These are phyloP conservation scores for Lasiosphaeriaceae sp. DNA, from an alignment of 495 filamentous ascomycete species.

Conservation along the genomic window DNA sequence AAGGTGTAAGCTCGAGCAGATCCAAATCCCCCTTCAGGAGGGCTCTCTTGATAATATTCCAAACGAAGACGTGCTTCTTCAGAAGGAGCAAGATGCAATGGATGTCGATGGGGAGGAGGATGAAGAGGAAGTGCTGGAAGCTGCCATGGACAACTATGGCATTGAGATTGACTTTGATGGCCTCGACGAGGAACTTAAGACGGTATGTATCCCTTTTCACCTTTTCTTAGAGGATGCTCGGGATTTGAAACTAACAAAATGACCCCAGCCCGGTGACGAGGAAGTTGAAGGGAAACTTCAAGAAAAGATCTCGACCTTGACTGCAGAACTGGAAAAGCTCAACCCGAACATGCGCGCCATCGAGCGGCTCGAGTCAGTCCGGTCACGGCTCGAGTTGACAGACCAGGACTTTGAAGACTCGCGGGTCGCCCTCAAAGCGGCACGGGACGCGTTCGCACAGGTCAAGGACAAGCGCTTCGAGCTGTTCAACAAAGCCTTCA, in stretches of 20 bases:
- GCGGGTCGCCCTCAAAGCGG: slow-evolving; percentile 62
- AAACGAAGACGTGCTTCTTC: slow-evolving; percentile 70
- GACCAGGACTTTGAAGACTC: slow-evolving; percentile 88
- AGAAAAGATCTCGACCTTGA: slow-evolving; percentile 70
- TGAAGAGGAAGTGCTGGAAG: slow-evolving; percentile 53
- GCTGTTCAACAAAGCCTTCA: slow-evolving; percentile 91
- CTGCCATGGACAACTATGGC: slow-evolving; percentile 74
- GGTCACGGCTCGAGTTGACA: slow-evolving; percentile 75
- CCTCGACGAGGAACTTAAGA: slow-evolving; percentile 80
- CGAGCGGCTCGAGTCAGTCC: slow-evolving; percentile 83
- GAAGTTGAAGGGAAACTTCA: slow-evolving; percentile 73
- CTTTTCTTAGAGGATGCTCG: not conserved
- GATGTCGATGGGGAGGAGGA: slow-evolving; percentile 70
- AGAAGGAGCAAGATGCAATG: slow-evolving; percentile 77
- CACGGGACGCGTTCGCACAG: slow-evolving; percentile 76
- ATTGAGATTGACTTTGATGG: slow-evolving; percentile 87
- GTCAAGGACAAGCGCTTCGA: slow-evolving; percentile 81
- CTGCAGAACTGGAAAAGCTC: slow-evolving; percentile 81
- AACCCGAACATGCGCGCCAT: slow-evolving; percentile 94
- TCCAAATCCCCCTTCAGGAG: slow-evolving; percentile 74
- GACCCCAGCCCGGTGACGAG: slow-evolving; percentile 58
- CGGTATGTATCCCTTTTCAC: slow-evolving; percentile 46
- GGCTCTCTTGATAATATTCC: slow-evolving; percentile 86
- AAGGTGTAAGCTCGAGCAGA: slow-evolving; percentile 89
- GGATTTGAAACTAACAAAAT: not conserved